Percentiles rank a stretch among this genome's conserved stretches.
Conservation (phyloP, 495 filamentous ascomycete species). For the Annulohypoxylon maeteangense region DNA sequence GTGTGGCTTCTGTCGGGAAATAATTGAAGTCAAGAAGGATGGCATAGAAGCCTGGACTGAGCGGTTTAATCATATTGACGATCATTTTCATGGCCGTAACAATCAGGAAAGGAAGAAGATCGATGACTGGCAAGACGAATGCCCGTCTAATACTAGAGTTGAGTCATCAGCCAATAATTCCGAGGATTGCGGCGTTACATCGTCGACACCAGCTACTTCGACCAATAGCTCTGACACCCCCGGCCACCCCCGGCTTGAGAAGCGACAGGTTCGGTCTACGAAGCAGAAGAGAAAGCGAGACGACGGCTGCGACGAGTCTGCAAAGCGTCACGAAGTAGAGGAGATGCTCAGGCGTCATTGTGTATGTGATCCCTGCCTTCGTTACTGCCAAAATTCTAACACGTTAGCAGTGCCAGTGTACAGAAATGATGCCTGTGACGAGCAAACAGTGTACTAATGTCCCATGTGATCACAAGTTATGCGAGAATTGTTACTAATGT, state of each 20-base stretch:
- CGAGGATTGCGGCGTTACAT: conserved; percentile 14
- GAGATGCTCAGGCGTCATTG: conserved; percentile 22
- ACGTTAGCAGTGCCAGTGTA: conserved; percentile 34
- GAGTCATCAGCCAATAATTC: conserved; percentile 19
- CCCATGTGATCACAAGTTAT: conserved; percentile 42
- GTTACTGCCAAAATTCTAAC: conserved; percentile 27
- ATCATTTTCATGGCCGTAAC: conserved; percentile 70
- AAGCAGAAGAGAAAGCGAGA: conserved; percentile 46
- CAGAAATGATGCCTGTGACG: conserved; percentile 33
- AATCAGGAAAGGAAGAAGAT: conserved; percentile 45
- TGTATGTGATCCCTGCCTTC: conserved; percentile 20
- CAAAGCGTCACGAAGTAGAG: conserved; percentile 28
- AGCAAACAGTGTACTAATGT: conserved; percentile 37
- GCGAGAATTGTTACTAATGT: conserved; percentile 27
- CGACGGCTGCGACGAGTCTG: conserved; percentile 2
- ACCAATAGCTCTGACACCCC: background rate
- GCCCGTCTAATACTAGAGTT: conserved; percentile 7
- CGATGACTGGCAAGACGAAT: conserved; percentile 51
- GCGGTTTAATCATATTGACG: conserved; percentile 88
- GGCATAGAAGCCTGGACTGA: conserved; percentile 74
- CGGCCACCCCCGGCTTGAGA: background rate
- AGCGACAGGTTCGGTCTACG: background rate
- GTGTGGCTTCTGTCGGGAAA: conserved; percentile 84
- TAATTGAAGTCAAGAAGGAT: conserved; percentile 65
- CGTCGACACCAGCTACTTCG: conserved; percentile 9